Conservation (phyloP, 108 stramenopile genomes). For the Cyclostephanos tholiformis region DNA sequence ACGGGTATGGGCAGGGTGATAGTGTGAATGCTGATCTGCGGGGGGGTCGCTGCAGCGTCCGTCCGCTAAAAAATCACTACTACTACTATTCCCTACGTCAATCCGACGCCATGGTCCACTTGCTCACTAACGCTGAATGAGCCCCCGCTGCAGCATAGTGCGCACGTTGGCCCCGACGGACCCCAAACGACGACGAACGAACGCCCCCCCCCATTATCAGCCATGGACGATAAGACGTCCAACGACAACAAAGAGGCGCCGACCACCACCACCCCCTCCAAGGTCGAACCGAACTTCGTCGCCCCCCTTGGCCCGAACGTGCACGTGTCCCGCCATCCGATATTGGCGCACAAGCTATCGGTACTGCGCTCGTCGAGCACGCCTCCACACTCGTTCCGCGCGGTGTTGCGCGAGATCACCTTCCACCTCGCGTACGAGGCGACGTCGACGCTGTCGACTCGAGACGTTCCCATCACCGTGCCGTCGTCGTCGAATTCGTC, state of each 20-base stretch:
- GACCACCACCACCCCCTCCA: conserved; percentile 18
- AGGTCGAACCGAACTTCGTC: conserved; percentile 30
- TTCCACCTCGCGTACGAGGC: conserved; percentile 98
- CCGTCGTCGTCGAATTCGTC: conserved; percentile 43
- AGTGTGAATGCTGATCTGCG: too few relatives aligned
- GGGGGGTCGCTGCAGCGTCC: too few relatives aligned
- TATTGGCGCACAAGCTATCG: conserved; percentile 77
- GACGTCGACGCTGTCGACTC: conserved; percentile 75
- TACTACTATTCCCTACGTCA: too few relatives aligned
- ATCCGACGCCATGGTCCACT: too few relatives aligned
- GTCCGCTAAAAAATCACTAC: too few relatives aligned
- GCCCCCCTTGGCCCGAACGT: conserved; percentile 56
- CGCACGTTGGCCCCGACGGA: too few relatives aligned
- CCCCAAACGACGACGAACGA: too few relatives aligned
- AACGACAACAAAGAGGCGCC: conserved; percentile 17
- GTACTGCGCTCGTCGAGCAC: conserved; percentile 82
- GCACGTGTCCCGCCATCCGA: conserved; percentile 75
- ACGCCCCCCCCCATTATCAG: background rate
- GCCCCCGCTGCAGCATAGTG: too few relatives aligned
- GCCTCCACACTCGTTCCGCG: conserved; percentile 78
- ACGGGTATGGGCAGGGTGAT: too few relatives aligned
- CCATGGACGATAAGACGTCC: conserved; percentile 36
- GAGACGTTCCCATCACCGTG: conserved; percentile 68
- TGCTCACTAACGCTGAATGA: too few relatives aligned
- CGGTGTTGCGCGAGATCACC: conserved; percentile 90